Base-by-base conservation (phyloP, 83 land plant genomes). In the Isoetes engelmannii region DNA sequence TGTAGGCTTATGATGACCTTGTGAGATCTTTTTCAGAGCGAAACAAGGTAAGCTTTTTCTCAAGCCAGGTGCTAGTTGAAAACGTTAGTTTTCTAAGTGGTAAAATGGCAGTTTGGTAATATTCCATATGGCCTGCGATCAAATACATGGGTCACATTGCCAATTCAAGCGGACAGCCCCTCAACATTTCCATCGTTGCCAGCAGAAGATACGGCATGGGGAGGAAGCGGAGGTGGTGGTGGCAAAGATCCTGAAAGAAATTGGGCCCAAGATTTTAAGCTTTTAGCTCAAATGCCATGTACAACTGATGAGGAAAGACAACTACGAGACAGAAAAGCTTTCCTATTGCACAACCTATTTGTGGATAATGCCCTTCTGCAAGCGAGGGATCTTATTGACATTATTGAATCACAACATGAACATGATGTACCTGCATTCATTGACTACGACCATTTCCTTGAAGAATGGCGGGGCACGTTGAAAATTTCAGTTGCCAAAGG, bases 121-220 rank as follows among this genome's bases (percentile, higher is more conserved):
- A 59, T 59, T 59, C 62, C 62, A 0, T 59, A 59, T 37, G 62
- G 62, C 8, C 62, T 59, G 0, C 12, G 62, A 59, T 20, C 62
- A 7, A 59, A 59, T 59, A 59, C 62, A 19, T 59, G 62, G 62
- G 18, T 59, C 10, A 42, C 28, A 19, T 37, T 37, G 8, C 62
- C 62, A 12, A 18, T 59, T 18, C 28, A 18, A 12, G 62, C 62
- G 8, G 62, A 59, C 10, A 19, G 28, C 8, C 62, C 62, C 28
- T 59, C 62, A 12, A 59, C 62, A 19, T 59, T 59, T 59, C 62
- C 62, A 19, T 12, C 62, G 8, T 59, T 59, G 20, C 62, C 62
- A 12, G 62, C 62, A 18, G 62, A 59, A 59, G 62, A 59, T 59
- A 42, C 1, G 19, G 28, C 19, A 12, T 59, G 62, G 12, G 18